Conservation (phyloP, 2,329 filamentous ascomycete genomes). For the Calonectria honghensis region DNA sequence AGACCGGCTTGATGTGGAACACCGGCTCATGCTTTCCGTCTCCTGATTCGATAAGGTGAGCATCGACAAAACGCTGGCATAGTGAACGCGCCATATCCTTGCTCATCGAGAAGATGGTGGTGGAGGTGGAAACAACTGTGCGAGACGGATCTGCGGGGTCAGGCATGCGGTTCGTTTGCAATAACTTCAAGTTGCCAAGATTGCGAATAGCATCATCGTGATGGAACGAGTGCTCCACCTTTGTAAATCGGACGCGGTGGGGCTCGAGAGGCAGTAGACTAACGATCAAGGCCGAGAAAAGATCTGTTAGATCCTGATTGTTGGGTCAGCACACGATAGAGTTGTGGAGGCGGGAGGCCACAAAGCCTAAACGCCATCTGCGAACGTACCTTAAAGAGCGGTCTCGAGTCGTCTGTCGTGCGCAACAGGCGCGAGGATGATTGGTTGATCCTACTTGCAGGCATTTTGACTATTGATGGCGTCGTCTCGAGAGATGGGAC, state of each 20-base stretch:
- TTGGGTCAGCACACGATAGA: slow-evolving; percentile 8
- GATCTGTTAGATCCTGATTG: slow-evolving; percentile 92
- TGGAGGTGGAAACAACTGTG: slow-evolving; percentile 97
- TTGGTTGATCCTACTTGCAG: slow-evolving; percentile 67
- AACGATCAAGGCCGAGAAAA: slow-evolving; percentile 96
- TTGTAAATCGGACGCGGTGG: slow-evolving; percentile 91
- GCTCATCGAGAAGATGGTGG: slow-evolving; percentile 99
- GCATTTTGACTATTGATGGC: slow-evolving; percentile 1
- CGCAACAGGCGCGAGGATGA: slow-evolving; percentile 95
- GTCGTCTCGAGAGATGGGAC: slow-evolving; percentile 7
- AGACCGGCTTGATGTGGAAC: slow-evolving; percentile 90
- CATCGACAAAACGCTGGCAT: slow-evolving; percentile 94
- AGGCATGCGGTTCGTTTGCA: slow-evolving; percentile 98
- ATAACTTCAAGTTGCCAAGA: slow-evolving; percentile 96
- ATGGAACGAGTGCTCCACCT: slow-evolving; percentile 94
- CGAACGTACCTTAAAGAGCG: slow-evolving; percentile 89
- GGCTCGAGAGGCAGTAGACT: slow-evolving; percentile 88
- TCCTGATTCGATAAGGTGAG: slow-evolving; percentile 93
- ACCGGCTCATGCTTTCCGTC: slow-evolving; percentile 87
- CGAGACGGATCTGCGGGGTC: slow-evolving; percentile 96
- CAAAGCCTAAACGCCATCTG: neutral
- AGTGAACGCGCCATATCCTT: slow-evolving; percentile 98
- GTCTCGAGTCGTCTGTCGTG: slow-evolving; percentile 97
- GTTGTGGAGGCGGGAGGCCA: neutral
- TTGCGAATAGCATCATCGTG: slow-evolving; percentile 99